A percentile compares a stretch with the other conserved stretches of the same genome.
phyloP scores from a whole-genome alignment of 2,329 filamentous ascomycete species.

The Trichoderma sp. region DNA sequence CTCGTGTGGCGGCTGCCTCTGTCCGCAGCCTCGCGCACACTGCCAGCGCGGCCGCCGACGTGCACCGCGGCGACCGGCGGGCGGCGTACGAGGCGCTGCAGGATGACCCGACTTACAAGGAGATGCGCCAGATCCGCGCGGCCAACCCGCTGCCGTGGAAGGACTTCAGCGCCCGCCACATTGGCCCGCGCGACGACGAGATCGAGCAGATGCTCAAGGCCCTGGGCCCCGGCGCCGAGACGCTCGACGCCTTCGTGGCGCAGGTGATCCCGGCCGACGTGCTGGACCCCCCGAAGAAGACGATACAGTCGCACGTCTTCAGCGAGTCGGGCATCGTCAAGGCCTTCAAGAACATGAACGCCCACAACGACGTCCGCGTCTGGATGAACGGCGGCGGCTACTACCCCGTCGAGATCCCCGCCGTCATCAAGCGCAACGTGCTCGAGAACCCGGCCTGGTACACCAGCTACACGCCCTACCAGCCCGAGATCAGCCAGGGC shows the following conservation, averaged over 20 bases:
- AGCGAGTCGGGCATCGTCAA: conserved; percentile 34
- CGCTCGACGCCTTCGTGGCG: conserved; percentile 78
- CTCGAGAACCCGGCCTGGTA: conserved; percentile 96
- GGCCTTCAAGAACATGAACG: conserved; percentile 45
- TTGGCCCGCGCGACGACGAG: conserved; percentile 74
- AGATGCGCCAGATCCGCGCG: conserved; percentile 33
- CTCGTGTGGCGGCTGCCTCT: neutral
- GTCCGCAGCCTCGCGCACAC: conserved; percentile 31
- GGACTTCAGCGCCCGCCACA: conserved; percentile 76
- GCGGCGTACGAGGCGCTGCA: conserved; percentile 29
- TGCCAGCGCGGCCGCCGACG: conserved; percentile 27
- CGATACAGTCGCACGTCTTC: conserved; percentile 59
- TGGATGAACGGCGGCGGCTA: conserved; percentile 88
- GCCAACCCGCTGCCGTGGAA: conserved; percentile 34
- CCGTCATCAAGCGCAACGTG: conserved; percentile 90
- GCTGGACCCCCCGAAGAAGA: conserved; percentile 45
- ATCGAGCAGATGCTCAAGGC: conserved; percentile 77
- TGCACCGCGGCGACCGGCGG: conserved; percentile 25
- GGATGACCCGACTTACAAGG: conserved; percentile 33
- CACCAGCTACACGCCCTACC: conserved; percentile 96
- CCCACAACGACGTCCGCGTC: conserved; percentile 47
- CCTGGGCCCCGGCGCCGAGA: conserved; percentile 72
- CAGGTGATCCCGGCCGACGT: conserved; percentile 84
- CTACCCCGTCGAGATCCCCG: conserved; percentile 80
- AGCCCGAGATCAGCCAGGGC: conserved; percentile 95